Evolutionary conservation across 805 yeast genomes (phyloP), one percentile per base, ranked within the genome.

Genomic region (Candida nanaspora): DNA sequence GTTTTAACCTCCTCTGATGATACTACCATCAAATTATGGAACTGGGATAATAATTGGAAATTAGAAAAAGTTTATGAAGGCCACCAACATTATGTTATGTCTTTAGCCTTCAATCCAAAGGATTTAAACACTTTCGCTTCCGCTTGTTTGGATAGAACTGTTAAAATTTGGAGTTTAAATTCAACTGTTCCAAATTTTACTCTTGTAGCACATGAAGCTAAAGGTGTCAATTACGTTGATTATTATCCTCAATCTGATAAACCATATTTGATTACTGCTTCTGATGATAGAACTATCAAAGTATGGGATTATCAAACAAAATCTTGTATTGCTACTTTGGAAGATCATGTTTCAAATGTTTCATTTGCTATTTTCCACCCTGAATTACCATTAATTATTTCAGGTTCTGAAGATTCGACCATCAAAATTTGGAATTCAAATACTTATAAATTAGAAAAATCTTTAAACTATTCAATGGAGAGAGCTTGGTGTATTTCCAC

Each of bases 251-350:
- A 86, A 51, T 84, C 95, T 44, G 99, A 93, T 67, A 93, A 93
- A 66, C 99, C 99, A 38, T 93, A 93, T 60, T 69, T 93, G 51
- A 81, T 89, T 49, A 89, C 97, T 2, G 70, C 95, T 4, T 83
- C 95, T 16, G 98, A 89, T 66, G 97, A 91, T 65, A 76, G 80
- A 49, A 81, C 96, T 2, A 79, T 88, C 48, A 85, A 85, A 55
- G 72, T 89, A 39, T 91, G 96, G 96, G 98, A 89, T 65, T 93
- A 93, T 58, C 99, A 93, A 72, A 87, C 97, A 33, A 93, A 93
- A 68, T 79, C 95, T 6, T 82, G 93, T 59, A 95, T 93, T 37
- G 96, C 98, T 10, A 83, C 95, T 22, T 71, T 93, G 52, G 94
- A 84, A 58, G 98, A 97, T 28, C 99, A 93, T 59, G 70, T 87